A percentile compares a stretch with the other conserved stretches of the same genome.
These are phyloP conservation scores for Hypoxylon sp. DNA, from an alignment of 2,329 filamentous ascomycete genomes.

Conservation along the genomic window DNA sequence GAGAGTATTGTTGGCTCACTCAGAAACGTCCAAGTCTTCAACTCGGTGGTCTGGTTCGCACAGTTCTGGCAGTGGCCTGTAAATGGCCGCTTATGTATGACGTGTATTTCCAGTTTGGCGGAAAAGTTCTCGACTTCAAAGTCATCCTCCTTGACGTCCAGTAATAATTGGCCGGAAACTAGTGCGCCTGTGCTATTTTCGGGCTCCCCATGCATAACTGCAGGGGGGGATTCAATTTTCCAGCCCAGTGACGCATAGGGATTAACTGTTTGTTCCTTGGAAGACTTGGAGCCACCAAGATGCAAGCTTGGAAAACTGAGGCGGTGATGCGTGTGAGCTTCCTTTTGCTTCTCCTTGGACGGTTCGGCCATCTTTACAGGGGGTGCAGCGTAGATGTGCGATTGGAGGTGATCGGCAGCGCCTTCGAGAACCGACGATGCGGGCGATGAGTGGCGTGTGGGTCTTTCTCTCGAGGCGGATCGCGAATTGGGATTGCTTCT, in stretches of 20 bases:
- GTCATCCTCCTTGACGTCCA: constrained; percentile 77
- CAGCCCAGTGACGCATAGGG: constrained; percentile 64
- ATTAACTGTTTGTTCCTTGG: constrained; percentile 59
- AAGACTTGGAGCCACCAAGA: constrained; percentile 57
- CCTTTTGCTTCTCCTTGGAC: constrained; percentile 59
- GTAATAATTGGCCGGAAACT: constrained; percentile 84
- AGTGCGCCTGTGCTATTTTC: constrained; percentile 85
- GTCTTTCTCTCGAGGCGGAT: constrained; percentile 52
- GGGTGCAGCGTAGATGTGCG: constrained; percentile 40
- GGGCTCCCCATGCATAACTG: constrained; percentile 84
- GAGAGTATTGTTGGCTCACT: constrained; percentile 66
- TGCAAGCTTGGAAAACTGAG: constrained; percentile 60
- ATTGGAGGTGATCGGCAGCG: constrained; percentile 51
- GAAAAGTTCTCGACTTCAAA: constrained; percentile 80
- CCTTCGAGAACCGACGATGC: constrained; percentile 57
- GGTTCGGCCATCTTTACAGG: constrained; percentile 58
- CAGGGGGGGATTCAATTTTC: constrained; percentile 86
- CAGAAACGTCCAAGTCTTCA: constrained; percentile 86
- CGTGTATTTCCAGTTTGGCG: constrained; percentile 78
- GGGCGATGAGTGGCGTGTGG: constrained; percentile 56
- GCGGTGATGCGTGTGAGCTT: constrained; percentile 52
- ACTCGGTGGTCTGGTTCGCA: constrained; percentile 76
- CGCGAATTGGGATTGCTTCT: constrained; percentile 51
- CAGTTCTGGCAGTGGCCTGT: constrained; percentile 84
- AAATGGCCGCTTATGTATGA: constrained; percentile 86